Evolutionary conservation across 306 rosid species (phyloP).

Genomic region (Mucuna pruriens): DNA sequence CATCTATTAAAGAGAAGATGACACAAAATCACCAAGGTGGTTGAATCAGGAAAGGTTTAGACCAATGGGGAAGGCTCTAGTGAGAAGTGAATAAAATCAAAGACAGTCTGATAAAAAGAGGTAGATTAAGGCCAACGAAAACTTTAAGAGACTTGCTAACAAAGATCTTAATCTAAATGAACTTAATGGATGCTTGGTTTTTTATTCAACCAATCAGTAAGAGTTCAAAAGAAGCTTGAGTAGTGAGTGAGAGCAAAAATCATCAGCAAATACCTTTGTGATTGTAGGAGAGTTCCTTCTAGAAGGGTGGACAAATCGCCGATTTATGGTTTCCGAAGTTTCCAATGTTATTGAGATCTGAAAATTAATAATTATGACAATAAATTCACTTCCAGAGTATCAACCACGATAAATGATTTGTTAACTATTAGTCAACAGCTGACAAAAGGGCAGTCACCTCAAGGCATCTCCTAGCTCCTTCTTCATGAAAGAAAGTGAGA

Average conservation of each 20-base stretch:
- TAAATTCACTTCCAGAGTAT: conserved; percentile 32
- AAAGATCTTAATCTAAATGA: background rate
- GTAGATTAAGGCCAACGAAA: background rate
- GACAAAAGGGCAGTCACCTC: conserved; percentile 68
- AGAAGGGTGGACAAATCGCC: conserved; percentile 84
- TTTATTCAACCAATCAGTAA: conserved; percentile 8
- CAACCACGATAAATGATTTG: conserved; percentile 22
- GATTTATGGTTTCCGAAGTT: conserved; percentile 89
- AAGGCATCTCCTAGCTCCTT: conserved; percentile 91
- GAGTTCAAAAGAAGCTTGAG: conserved; percentile 16
- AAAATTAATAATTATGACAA: conserved; percentile 8
- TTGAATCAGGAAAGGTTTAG: background rate
- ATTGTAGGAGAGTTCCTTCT: conserved; percentile 93
- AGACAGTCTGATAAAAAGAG: background rate
- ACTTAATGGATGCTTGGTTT: background rate
- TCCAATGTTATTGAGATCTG: conserved; percentile 88
- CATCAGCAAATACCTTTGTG: conserved; percentile 66
- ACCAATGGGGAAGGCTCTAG: conserved; percentile 8
- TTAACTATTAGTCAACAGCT: conserved; percentile 9
- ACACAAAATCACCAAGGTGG: background rate
- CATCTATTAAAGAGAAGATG: background rate
- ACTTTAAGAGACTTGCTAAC: background rate
- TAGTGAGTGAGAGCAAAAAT: conserved; percentile 26
- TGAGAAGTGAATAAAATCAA: conserved; percentile 18
- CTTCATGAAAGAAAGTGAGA: conserved; percentile 90